These are phyloP conservation scores for Graphilbum sp. DNA, from an alignment of 2,329 filamentous ascomycete genomes.

Conservation along the genomic window DNA sequence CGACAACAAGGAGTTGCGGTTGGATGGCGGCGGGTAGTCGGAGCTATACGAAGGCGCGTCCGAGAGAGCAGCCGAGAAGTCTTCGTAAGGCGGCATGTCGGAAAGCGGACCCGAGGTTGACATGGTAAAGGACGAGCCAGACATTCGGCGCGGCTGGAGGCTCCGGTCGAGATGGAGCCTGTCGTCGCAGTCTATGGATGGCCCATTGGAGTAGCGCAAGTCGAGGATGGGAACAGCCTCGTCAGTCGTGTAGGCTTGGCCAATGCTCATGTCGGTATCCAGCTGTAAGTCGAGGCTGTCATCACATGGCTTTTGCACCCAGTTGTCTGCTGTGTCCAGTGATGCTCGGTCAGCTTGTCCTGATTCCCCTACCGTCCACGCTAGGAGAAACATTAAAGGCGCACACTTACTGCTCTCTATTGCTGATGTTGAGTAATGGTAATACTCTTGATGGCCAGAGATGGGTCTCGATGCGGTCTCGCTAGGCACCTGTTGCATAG, in stretches of 20 bases:
- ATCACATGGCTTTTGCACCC: constrained; percentile 40
- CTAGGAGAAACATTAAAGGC: background rate
- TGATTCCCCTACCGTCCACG: background rate
- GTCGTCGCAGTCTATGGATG: constrained; percentile 31
- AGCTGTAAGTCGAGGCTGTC: constrained; percentile 39
- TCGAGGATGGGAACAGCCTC: constrained; percentile 47
- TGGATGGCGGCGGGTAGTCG: constrained; percentile 50
- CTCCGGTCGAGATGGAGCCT: constrained; percentile 33
- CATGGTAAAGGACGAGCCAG: constrained; percentile 58
- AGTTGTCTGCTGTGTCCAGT: constrained; percentile 25
- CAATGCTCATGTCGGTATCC: constrained; percentile 26
- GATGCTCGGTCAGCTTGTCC: no score
- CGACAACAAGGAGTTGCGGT: constrained; percentile 53
- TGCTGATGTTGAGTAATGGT: constrained; percentile 29
- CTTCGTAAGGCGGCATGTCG: constrained; percentile 55
- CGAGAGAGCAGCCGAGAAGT: constrained; percentile 48
- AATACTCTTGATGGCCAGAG: constrained; percentile 42
- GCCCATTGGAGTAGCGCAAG: constrained; percentile 31
- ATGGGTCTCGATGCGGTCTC: constrained; percentile 37
- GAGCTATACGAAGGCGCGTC: constrained; percentile 51
- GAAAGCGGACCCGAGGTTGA: constrained; percentile 49
- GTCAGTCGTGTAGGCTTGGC: constrained; percentile 45
- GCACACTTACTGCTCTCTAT: constrained; percentile 31
- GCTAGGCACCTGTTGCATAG: constrained; percentile 31
- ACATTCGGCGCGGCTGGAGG: constrained; percentile 46